Conservation (phyloP, 2,329 filamentous ascomycete species). For the Phymatotrichopsis omnivora region DNA sequence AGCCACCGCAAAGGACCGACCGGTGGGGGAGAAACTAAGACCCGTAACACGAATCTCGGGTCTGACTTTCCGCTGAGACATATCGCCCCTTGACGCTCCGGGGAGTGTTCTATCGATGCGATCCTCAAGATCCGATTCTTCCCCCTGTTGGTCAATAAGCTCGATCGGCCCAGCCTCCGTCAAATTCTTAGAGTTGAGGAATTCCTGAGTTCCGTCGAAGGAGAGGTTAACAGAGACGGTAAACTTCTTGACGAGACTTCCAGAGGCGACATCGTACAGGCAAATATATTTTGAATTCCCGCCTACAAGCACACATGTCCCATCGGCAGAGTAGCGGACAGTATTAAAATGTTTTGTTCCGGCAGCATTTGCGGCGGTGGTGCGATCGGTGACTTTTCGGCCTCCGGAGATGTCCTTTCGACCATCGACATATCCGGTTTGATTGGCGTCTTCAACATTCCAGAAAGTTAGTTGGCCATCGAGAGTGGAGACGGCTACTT, state of each 20-base stretch:
- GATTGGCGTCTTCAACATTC: conserved; percentile 78
- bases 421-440: conserved; percentile 77
- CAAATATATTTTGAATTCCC: conserved; percentile 99
- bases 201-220: conserved; percentile 90
- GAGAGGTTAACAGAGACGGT: conserved; percentile 95
- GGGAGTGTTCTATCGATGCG: conserved; percentile 70
- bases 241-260: conserved; percentile 86
- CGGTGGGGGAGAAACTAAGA: conserved; percentile 79
- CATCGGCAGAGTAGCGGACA: conserved; percentile 85
- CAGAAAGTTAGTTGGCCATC: conserved; percentile 94
- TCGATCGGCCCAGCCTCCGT: conserved; percentile 80
- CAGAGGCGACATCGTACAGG: conserved; percentile 86
- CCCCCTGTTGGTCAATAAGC: conserved; percentile 78
- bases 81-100: conserved; percentile 78
- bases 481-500: conserved; percentile 82
- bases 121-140: conserved; percentile 80
- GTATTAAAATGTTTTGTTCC: conserved; percentile 85
- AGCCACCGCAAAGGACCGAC: conserved; percentile 83
- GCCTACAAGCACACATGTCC: conserved; percentile 76
- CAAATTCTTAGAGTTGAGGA: conserved; percentile 82
- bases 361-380: conserved; percentile 80
- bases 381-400: conserved; percentile 73
- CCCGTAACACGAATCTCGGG: conserved; percentile 77
- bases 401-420: conserved; percentile 88
- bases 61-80: conserved; percentile 62